Conservation (phyloP, 495 filamentous ascomycete genomes). For the Neurospora sp. region DNA sequence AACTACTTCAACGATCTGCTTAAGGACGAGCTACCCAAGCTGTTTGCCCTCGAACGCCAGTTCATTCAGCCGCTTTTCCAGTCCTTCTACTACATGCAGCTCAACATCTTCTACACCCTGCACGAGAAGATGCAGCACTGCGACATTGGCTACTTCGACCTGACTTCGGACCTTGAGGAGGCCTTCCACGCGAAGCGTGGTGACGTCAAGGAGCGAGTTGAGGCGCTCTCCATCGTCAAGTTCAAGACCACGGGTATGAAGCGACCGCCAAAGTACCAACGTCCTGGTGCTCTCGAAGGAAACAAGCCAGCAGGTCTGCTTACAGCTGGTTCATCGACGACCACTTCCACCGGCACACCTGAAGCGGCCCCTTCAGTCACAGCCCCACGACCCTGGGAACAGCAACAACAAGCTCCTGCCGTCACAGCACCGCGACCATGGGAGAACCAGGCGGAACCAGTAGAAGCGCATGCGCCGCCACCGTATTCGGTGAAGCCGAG, state of each 20-base stretch:
- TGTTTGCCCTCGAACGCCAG: constrained; percentile 87
- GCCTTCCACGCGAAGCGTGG: constrained; percentile 83
- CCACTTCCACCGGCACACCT: constrained; percentile 7
- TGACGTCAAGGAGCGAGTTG: constrained; percentile 69
- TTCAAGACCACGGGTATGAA: constrained; percentile 75
- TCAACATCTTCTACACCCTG: constrained; percentile 98
- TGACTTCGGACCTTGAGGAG: constrained; percentile 79
- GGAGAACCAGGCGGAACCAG: constrained; percentile 15
- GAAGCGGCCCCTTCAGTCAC: constrained; percentile 1
- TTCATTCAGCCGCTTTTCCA: constrained; percentile 98
- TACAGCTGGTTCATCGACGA: constrained; percentile 27
- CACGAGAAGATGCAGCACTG: constrained; percentile 96
- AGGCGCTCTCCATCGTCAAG: constrained; percentile 70
- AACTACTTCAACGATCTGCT: constrained; percentile 95
- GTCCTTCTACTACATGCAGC: constrained; percentile 99
- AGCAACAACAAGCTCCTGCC: constrained; percentile 1
- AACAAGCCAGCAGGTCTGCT: constrained; percentile 29
- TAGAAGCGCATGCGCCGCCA: constrained; percentile 33
- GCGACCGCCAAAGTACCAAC: constrained; percentile 42
- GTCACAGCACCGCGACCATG: constrained; percentile 8
- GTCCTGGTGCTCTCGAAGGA: constrained; percentile 26
- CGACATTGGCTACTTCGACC: constrained; percentile 95
- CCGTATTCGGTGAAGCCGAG: constrained; percentile 41
- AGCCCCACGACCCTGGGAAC: not conserved
- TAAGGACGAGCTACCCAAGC: constrained; percentile 87